These are phyloP conservation scores for Tylopilus rubrobrunneus DNA, from an alignment of 768 basidiomycete species.

Conservation along the genomic window DNA sequence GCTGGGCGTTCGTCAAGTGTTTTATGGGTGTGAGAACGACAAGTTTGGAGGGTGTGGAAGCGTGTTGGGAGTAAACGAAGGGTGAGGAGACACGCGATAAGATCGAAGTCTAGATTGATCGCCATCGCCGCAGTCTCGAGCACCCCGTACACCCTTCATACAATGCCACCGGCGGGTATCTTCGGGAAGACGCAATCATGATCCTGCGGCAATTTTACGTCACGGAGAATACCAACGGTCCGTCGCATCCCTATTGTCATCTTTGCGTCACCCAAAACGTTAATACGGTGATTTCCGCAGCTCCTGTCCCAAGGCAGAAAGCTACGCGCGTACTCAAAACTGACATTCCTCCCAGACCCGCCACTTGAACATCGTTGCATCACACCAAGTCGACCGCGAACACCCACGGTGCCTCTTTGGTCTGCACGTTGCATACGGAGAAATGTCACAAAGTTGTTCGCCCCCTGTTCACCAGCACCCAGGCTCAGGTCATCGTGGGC, in stretches of 20 bases:
- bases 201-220: slow-evolving; percentile 84
- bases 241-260: slow-evolving; percentile 12
- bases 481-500: neutral
- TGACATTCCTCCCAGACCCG: slow-evolving; percentile 44
- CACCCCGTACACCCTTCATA: slow-evolving; percentile 78
- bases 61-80: slow-evolving; percentile 80
- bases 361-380: slow-evolving; percentile 3
- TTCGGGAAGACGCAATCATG: slow-evolving; percentile 83
- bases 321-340: slow-evolving; percentile 81
- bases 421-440: neutral
- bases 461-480: neutral
- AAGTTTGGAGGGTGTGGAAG: slow-evolving; percentile 97
- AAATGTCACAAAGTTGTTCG: neutral
- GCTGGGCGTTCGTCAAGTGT: slow-evolving; percentile 85
- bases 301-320: slow-evolving; percentile 88
- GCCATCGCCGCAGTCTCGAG: slow-evolving; percentile 42
- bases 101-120: neutral
- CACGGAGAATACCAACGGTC: slow-evolving; percentile 90
- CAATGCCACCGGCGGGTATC: slow-evolving; percentile 68
- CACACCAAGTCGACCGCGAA: neutral
- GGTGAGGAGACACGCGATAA: slow-evolving; percentile 40
- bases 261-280: slow-evolving; percentile 4
- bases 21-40: slow-evolving; percentile 93
- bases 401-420: neutral
- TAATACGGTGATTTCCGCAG: slow-evolving; percentile 38